A percentile compares a stretch with the other conserved stretches of the same genome.
These are phyloP conservation scores for Limonium bicolor DNA, from an alignment of 148 eudicot species.

Conservation along the genomic window DNA sequence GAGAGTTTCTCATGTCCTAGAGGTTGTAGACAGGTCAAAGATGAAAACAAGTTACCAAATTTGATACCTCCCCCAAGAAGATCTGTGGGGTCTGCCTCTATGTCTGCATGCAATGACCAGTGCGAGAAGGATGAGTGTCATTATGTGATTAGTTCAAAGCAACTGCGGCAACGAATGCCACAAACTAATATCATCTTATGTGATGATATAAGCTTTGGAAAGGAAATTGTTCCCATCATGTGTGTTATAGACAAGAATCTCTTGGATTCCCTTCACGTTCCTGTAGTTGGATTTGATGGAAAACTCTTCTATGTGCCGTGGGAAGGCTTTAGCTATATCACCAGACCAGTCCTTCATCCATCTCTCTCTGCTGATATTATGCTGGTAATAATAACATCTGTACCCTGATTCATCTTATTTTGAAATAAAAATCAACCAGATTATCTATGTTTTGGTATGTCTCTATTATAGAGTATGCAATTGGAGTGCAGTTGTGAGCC, in stretches of 20 bases:
- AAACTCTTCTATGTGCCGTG: conserved; percentile 59
- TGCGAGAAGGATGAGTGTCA: conserved; percentile 94
- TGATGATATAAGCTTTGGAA: conserved; percentile 80
- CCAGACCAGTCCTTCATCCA: conserved; percentile 36
- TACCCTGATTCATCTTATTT: neutral
- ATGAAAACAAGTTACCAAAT: conserved; percentile 13
- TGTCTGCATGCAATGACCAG: conserved; percentile 17
- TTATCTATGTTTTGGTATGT: too few relatives aligned
- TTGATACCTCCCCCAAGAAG: conserved; percentile 18
- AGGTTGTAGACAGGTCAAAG: conserved; percentile 43
- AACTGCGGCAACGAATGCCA: conserved; percentile 30
- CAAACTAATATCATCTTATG: conserved; percentile 52
- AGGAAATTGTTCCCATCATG: conserved; percentile 54
- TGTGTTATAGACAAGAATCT: conserved; percentile 81
- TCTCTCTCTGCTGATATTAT: conserved; percentile 26
- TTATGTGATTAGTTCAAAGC: conserved; percentile 45
- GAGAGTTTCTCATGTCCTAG: conserved; percentile 58
- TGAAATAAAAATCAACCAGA: too few relatives aligned
- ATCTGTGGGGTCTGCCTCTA: conserved; percentile 2
- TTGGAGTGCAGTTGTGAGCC: conserved; percentile 63
- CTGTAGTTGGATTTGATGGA: conserved; percentile 38
- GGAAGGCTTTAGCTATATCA: conserved; percentile 73
- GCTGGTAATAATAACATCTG: neutral
- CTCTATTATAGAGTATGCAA: conserved; percentile 73
- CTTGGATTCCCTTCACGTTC: conserved; percentile 35